These are phyloP conservation scores for Vitis hybrid DNA, from an alignment of 177 flowering plant genomes.

Conservation along the genomic window DNA sequence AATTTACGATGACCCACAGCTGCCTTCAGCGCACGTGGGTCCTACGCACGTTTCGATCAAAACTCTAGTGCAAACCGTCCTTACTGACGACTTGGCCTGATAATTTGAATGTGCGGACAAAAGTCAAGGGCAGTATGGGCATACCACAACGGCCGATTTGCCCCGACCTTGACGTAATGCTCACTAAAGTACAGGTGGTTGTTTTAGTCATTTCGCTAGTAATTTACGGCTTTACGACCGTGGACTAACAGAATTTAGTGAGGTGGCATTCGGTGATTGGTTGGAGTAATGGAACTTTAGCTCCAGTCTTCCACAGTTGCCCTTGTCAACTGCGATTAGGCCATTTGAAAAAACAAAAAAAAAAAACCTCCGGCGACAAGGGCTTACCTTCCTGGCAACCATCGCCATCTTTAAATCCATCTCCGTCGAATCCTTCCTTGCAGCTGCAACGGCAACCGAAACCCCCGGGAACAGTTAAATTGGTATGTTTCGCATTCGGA, in stretches of 20 bases:
- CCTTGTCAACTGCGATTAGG: conserved; percentile 10
- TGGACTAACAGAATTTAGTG: neutral
- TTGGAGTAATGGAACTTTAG: too few relatives aligned
- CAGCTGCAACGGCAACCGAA: conserved; percentile 54
- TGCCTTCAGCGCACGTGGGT: too few relatives aligned
- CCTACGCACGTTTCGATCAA: too few relatives aligned
- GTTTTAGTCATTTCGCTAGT: neutral
- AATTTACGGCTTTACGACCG: neutral
- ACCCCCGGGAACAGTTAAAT: conserved; percentile 2
- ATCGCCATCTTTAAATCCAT: conserved; percentile 47
- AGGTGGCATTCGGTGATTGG: conserved; percentile 1
- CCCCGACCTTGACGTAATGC: too few relatives aligned
- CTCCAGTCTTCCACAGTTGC: neutral
- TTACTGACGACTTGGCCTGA: too few relatives aligned
- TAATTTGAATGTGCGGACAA: too few relatives aligned
- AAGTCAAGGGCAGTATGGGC: too few relatives aligned
- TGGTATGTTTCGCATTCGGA: conserved; percentile 31
- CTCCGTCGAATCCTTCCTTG: conserved; percentile 47
- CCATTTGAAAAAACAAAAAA: neutral
- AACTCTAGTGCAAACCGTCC: too few relatives aligned
- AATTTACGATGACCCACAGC: too few relatives aligned
- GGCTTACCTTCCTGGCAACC: conserved; percentile 56
- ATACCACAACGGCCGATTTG: too few relatives aligned
- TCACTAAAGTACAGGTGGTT: too few relatives aligned
- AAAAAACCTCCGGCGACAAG: neutral